Percentiles rank a stretch among this genome's conserved stretches.
These are phyloP conservation scores for Westerdykella ornata DNA, from an alignment of 2,329 filamentous ascomycete genomes.

Conservation along the genomic window DNA sequence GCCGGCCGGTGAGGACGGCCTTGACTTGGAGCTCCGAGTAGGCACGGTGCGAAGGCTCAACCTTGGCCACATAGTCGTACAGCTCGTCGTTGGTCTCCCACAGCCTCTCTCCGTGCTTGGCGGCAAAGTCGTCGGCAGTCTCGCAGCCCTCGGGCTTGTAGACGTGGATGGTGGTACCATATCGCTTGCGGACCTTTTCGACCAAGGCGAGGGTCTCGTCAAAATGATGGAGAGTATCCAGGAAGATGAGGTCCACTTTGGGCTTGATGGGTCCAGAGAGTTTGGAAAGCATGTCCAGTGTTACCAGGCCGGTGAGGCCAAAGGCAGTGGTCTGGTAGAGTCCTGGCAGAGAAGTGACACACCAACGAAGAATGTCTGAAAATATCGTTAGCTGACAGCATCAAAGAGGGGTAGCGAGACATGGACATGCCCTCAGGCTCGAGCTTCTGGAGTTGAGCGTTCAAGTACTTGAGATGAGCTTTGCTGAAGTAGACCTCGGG, in stretches of 20 bases:
- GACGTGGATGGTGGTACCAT: constrained; percentile 75
- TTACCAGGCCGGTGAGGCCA: constrained; percentile 47
- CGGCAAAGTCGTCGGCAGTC: constrained; percentile 69
- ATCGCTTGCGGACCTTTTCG: constrained; percentile 65
- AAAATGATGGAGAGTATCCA: constrained; percentile 51
- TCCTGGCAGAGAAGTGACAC: constrained; percentile 80
- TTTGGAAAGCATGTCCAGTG: constrained; percentile 64
- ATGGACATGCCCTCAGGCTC: constrained; percentile 60
- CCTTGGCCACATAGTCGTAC: constrained; percentile 97
- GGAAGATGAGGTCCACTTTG: constrained; percentile 47
- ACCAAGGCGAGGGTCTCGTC: constrained; percentile 47
- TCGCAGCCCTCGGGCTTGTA: constrained; percentile 78
- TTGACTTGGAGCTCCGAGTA: constrained; percentile 82
- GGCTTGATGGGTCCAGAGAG: constrained; percentile 56
- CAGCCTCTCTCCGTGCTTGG: constrained; percentile 70
- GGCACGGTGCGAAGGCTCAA: constrained; percentile 88
- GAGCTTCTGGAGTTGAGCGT: constrained; percentile 79
- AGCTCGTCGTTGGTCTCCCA: constrained; percentile 82
- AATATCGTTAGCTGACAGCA: constrained; percentile 18
- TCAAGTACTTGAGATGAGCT: constrained; percentile 83
- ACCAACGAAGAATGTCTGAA: constrained; percentile 81
- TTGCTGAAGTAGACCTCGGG: constrained; percentile 80
- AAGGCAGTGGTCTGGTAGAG: constrained; percentile 57
- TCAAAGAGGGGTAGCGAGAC: constrained; percentile 7
- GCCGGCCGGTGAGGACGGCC: constrained; percentile 85